Percentiles rank a stretch among this genome's conserved stretches.
Conservation (phyloP, 257 asterid genomes). For the Solanum etuberosum region DNA sequence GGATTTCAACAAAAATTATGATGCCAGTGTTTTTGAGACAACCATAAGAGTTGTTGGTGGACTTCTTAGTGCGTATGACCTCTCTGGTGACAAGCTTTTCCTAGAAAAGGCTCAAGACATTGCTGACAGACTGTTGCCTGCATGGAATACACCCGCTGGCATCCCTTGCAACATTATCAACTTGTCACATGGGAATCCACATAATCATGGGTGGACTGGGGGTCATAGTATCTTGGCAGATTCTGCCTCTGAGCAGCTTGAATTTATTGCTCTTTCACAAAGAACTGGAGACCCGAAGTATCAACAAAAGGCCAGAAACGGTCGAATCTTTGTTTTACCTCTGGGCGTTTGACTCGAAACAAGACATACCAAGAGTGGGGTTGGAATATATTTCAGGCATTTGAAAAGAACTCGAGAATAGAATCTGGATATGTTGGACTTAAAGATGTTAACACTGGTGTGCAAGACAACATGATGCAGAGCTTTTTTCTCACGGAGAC, state of each 20-base stretch:
- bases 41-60: slow-evolving; percentile 99
- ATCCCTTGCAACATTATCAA: slow-evolving; percentile 84
- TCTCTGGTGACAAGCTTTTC: slow-evolving; percentile 83
- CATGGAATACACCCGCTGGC: slow-evolving; percentile 91
- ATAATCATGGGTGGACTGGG: slow-evolving; percentile 98
- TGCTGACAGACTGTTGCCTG: slow-evolving; percentile 91
- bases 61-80: slow-evolving; percentile 90
- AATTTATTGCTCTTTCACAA: slow-evolving; percentile 96
- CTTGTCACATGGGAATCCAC: slow-evolving; percentile 80
- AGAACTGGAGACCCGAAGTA: no score
- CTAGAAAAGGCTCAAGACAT: slow-evolving; percentile 91
- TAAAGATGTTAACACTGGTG: slow-evolving; percentile 82
- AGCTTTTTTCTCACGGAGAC: slow-evolving; percentile 98
- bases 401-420: no score
- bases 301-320: no score
- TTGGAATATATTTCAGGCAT: no score
- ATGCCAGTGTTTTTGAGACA: slow-evolving; percentile 98
- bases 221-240: slow-evolving; percentile 93
- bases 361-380: no score
- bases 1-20: slow-evolving; percentile 91
- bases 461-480: slow-evolving; percentile 96
- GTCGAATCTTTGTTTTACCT: no score
- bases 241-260: slow-evolving; percentile 94
- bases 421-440: no score
- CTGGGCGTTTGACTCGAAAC: no score